These are phyloP conservation scores for Candida cerambycidarum DNA, from an alignment of 805 yeast species.

Conservation along the genomic window DNA sequence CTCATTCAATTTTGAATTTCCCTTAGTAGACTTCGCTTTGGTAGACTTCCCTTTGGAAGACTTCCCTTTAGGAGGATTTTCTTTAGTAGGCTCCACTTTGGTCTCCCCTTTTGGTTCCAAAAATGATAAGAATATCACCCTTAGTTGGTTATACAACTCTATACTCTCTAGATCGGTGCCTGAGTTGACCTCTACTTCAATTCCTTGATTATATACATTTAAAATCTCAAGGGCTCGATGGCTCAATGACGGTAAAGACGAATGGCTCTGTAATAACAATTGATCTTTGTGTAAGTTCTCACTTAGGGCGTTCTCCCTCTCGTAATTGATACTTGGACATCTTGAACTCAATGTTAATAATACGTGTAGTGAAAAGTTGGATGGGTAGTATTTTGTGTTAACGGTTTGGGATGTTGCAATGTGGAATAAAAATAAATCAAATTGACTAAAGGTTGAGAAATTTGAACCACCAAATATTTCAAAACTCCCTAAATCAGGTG, in stretches of 20 bases:
- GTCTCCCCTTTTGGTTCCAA: background rate
- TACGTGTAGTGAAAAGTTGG: slow-evolving; percentile 13
- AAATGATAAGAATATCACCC: background rate
- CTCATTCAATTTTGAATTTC: too few relatives aligned
- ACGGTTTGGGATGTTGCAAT: background rate
- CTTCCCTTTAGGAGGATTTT: too few relatives aligned
- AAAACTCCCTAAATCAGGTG: slow-evolving; percentile 4
- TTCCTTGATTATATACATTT: background rate
- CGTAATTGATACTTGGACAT: slow-evolving; percentile 26
- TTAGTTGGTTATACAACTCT: background rate
- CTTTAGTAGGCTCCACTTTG: too few relatives aligned
- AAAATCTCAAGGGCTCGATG: slow-evolving; percentile 9
- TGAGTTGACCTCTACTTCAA: background rate
- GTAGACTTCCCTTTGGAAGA: too few relatives aligned
- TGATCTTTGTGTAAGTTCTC: slow-evolving; percentile 8
- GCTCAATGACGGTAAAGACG: slow-evolving; percentile 5
- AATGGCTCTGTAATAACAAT: background rate
- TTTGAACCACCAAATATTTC: slow-evolving; percentile 8
- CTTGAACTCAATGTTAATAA: slow-evolving; percentile 34
- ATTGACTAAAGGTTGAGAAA: slow-evolving; percentile 6
- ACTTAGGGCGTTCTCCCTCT: slow-evolving; percentile 4
- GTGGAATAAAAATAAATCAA: slow-evolving; percentile 11
- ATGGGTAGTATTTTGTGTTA: background rate
- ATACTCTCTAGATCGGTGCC: too few relatives aligned
- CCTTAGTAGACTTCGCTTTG: too few relatives aligned